phyloP scores from a whole-genome alignment of 2,329 filamentous ascomycete genomes.

The Corniculantispora saksenae region DNA sequence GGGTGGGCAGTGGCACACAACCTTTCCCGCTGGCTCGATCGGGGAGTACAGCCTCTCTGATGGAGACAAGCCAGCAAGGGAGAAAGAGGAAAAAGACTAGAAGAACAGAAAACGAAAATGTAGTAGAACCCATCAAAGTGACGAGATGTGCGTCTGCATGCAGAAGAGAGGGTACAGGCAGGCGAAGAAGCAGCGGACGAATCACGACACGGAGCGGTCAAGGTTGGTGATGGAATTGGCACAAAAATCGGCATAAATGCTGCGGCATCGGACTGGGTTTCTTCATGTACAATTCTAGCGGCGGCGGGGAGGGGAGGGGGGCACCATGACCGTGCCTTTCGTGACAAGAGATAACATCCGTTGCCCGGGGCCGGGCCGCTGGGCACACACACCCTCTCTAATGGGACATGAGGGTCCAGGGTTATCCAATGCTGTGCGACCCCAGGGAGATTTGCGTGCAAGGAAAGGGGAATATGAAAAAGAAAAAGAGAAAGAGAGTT shows the following conservation, averaged over 20 bases:
- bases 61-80: background rate
- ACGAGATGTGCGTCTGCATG: background rate
- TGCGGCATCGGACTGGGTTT: background rate
- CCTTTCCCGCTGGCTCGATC: background rate
- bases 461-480: background rate
- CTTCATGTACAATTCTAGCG: background rate
- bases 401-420: background rate
- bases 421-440: background rate
- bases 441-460: background rate
- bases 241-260: background rate
- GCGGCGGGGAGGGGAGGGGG: no score
- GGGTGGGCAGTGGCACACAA: background rate
- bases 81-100: background rate
- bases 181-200: no score
- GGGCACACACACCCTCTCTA: background rate
- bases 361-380: conserved; percentile 2
- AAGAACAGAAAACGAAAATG: background rate
- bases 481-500: background rate
- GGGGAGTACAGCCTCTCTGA: background rate
- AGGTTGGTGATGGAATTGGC: background rate
- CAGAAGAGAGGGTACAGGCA: background rate
- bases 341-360: conserved; percentile 14
- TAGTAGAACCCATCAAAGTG: background rate
- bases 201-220: background rate
- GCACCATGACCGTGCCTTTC: no score